Percentiles rank a stretch among this genome's conserved stretches.
Conservation (phyloP, 2,329 filamentous ascomycete species). For the Colletotrichum lindemuthianum region DNA sequence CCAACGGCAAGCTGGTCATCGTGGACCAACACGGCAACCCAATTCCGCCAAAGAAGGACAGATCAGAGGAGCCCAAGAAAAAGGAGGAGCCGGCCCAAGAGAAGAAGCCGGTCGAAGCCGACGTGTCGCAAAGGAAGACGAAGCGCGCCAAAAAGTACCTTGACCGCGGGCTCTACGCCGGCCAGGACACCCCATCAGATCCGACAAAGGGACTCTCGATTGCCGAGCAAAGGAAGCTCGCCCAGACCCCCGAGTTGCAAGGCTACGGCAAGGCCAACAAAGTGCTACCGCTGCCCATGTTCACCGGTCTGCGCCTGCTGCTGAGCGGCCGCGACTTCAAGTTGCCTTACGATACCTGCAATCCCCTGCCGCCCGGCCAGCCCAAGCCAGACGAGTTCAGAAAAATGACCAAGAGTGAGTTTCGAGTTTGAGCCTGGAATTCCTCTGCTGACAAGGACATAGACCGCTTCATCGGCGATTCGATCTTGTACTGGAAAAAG, state of each 20-base stretch:
- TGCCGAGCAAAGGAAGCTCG: conserved; percentile 62
- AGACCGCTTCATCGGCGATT: conserved; percentile 90
- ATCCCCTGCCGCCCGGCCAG: conserved; percentile 84
- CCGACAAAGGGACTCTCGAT: conserved; percentile 57
- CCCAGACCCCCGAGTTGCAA: conserved; percentile 57
- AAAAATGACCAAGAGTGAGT: conserved; percentile 88
- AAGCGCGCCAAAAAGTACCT: conserved; percentile 79
- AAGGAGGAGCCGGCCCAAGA: conserved; percentile 35
- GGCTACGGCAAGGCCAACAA: conserved; percentile 62
- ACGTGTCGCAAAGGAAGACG: conserved; percentile 47
- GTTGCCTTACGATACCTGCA: conserved; percentile 89
- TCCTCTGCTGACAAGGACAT: conserved; percentile 7
- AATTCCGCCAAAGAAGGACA: conserved; percentile 39
- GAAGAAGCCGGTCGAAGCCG: conserved; percentile 51
- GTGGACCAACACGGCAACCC: conserved; percentile 52
- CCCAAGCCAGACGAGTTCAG: conserved; percentile 94
- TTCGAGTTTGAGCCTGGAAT: neutral
- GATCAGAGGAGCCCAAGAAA: conserved; percentile 39
- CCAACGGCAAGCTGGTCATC: conserved; percentile 70
- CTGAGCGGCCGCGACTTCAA: conserved; percentile 84
- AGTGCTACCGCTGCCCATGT: conserved; percentile 80
- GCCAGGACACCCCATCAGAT: conserved; percentile 71
- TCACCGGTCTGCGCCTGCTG: conserved; percentile 76
- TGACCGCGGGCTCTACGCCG: conserved; percentile 85
- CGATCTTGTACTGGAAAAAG: conserved; percentile 83